Percentiles rank a stretch among this genome's conserved stretches.
phyloP scores from a whole-genome alignment of 768 basidiomycete species.

The Mycena polygramma region DNA sequence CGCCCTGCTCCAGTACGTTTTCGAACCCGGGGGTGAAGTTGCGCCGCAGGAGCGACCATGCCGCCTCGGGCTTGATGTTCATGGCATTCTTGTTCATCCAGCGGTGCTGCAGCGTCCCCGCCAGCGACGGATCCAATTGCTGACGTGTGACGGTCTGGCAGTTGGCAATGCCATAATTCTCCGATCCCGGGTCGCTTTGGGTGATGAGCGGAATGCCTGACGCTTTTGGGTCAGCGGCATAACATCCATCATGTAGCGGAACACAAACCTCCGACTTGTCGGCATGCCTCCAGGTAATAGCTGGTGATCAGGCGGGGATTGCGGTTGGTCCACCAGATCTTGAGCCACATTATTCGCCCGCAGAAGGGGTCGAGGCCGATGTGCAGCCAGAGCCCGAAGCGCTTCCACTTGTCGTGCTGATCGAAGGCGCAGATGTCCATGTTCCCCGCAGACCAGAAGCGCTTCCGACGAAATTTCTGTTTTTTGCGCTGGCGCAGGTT shows the following conservation, averaged over 20 bases:
- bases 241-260: too few species aligned
- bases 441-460: too few species aligned
- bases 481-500: too few species aligned
- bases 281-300: constrained; percentile 51
- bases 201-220: constrained; percentile 56
- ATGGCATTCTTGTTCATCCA: constrained; percentile 53
- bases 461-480: too few species aligned
- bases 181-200: constrained; percentile 57
- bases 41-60: constrained; percentile 52
- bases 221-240: too few species aligned
- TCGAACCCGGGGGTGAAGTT: constrained; percentile 52
- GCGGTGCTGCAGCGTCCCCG: constrained; percentile 54
- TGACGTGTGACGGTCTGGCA: constrained; percentile 56
- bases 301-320: constrained; percentile 49
- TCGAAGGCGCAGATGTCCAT: too few species aligned
- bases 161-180: constrained; percentile 62
- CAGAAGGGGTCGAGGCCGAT: constrained; percentile 51
- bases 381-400: constrained; percentile 33
- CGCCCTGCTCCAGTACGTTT: neutral
- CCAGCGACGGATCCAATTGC: constrained; percentile 51
- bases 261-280: too few species aligned
- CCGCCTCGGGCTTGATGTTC: constrained; percentile 57
- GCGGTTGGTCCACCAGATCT: constrained; percentile 58
- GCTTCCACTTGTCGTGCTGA: too few species aligned
- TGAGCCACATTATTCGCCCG: constrained; percentile 50